Percentiles rank a stretch among this genome's conserved stretches.
Conservation (phyloP, 2,329 filamentous ascomycete species). For the Hymenoscyphus occultus region DNA sequence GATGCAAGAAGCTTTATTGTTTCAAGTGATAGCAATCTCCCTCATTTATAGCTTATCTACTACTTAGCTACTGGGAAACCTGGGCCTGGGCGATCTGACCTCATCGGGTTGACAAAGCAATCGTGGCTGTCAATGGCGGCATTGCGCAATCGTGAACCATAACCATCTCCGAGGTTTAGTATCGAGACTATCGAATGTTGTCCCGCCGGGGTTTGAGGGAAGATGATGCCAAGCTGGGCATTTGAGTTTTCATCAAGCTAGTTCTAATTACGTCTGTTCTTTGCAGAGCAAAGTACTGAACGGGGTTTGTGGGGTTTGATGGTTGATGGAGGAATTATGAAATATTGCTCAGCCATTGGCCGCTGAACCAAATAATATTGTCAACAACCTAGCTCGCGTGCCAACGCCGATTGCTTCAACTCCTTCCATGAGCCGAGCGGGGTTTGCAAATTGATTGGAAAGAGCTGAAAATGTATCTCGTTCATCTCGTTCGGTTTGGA, state of each 20-base stretch:
- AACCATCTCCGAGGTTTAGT: not conserved
- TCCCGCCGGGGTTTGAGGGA: not conserved
- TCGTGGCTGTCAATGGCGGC: conserved; percentile 1
- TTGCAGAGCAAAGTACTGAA: too few relatives aligned
- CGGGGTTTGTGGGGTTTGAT: too few relatives aligned
- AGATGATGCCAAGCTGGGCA: not conserved
- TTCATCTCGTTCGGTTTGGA: too few relatives aligned
- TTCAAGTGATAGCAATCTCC: not conserved
- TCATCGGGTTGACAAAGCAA: conserved; percentile 4
- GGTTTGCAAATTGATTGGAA: too few relatives aligned
- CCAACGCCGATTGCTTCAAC: too few relatives aligned
- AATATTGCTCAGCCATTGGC: too few relatives aligned
- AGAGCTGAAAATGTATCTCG: too few relatives aligned
- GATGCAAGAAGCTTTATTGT: not conserved
- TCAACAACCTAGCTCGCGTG: too few relatives aligned
- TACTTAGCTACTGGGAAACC: not conserved
- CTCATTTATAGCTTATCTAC: not conserved
- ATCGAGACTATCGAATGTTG: not conserved
- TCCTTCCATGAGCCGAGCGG: too few relatives aligned
- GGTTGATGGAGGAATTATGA: too few relatives aligned
- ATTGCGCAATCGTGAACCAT: conserved; percentile 6
- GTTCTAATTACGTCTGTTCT: not conserved
- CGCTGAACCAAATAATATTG: too few relatives aligned
- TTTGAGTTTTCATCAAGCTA: not conserved
- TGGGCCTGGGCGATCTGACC: conserved; percentile 3